Base-by-base conservation (phyloP, 257 asterid genomes). In the Primulina huaijiensis region DNA sequence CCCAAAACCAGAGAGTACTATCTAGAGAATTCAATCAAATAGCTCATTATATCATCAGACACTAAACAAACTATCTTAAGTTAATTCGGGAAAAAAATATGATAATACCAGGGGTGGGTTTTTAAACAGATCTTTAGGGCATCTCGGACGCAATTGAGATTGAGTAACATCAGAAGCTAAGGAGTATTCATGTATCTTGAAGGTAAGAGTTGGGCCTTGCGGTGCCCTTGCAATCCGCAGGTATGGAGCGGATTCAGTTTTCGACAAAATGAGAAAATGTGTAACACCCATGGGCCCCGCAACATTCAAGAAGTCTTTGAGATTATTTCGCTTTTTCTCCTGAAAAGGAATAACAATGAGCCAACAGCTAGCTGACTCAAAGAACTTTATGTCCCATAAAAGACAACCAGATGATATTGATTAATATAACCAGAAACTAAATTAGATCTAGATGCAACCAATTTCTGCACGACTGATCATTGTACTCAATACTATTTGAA, bases 1-100 rank as follows among this genome's bases (percentile, higher is more conserved):
- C 79, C 97, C 96, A 72, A 94, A 94, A 71, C 97, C 99, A 74
- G 97, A 91, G 19, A 94, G 93, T 65, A 94, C 97, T 72, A 94
- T 87, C 97, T 94, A 87, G 78, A 79, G 35, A 46, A 38, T 34
- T 65, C 33, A 75, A 67, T 50, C 63, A 77, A 50, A 40, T 30
- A 73, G 62, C 67, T 78, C 59, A 75, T 74, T n/a, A 17, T 25
- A n/a, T 62, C 25, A 30, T 43, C 70, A 23, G 1, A 70, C 17
- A 5, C 60, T 10, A 62, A 69, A 23, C 14, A 19, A 46, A 19
- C 57, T 33, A 73, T 29, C 2, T n/a, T 57, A 56, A 25, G 58
- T 65, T 31, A 12, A 30, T 25, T 8, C 0, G n/a, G 58, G 14
- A 56, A 21, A 19, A 62, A 66, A 67, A 59, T 50, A 55, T 25